Evolutionary conservation across 108 stramenopile genomes (phyloP), one percentile per base, ranked within the genome.

Genomic region (Parietichytrium sp.): DNA sequence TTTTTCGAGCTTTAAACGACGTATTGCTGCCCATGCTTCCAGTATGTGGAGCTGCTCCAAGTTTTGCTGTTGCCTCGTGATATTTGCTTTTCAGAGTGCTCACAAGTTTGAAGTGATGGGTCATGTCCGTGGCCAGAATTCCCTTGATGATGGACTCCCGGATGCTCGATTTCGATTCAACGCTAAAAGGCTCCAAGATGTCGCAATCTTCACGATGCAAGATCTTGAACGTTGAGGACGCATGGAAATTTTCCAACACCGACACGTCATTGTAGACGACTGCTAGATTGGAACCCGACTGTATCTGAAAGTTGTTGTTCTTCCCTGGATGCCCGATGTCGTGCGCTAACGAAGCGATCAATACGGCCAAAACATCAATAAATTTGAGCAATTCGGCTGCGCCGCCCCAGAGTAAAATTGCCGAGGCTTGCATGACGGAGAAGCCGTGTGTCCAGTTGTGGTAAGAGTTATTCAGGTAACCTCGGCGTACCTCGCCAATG

Each of bases 161-260:
- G 51, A 87, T 81, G 23, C 7, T 6, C 78, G 4, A 7, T 26
- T 80, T 50, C 3, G 6, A 6, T 51, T 84, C 29, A 2, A 27
- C n/a, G 3, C 23, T 51, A 26, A 90, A 82, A n/a, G n/a, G n/a
- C n/a, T n/a, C n/a, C n/a, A n/a, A n/a, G 29, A 90, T 87, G 52
- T 89, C 54, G 13, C 30, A 61, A 23, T 84, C 48, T 15, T 82
- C 82, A 33, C 79, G 29, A 48, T 55, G 29, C 47, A 90, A 30
- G 3, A 89, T 31, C 26, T 85, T 48, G 38, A 88, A 89, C 4
- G 88, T 83, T 25, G 85, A 86, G 3, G 85, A 27, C 13, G 85
- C 82, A 81, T 89, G 88, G 78, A 87, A 87, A 84, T 89, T 89
- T 29, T 89, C 88, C 29, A 89, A 81, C 77, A 89, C 87, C 7